Base-by-base conservation (phyloP, 2,329 filamentous ascomycete species). In the Juglanconis oblonga region DNA sequence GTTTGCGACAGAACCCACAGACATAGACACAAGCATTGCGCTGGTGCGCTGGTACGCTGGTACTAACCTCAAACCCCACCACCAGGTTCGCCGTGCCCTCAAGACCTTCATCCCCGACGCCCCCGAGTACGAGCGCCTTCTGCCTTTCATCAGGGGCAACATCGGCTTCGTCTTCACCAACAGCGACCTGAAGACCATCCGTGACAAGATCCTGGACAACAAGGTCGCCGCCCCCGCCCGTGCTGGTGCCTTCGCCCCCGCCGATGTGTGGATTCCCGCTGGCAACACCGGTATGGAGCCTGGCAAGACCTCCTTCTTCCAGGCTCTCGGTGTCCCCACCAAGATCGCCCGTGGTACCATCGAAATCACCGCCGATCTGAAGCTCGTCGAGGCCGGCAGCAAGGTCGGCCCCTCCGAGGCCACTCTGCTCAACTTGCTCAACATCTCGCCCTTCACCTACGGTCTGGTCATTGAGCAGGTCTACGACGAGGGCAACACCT, bases 341-440 rank as follows among this genome's bases (percentile, higher is more conserved):
- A 99, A 99, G 92, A 99, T 99, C 83, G 95, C 95, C 78, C 95
- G 95, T 96, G 96, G 95, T 96, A 99, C 95, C 83, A 99, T 99
- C 83, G 95, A 99, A 91, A 99, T 99, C 77, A 97, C 93, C 67
- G 85, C 88, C 73, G 95, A 99, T 77, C 86, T 99, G 73, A 98
- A 97, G 91, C 91, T 99, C 79, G 90, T 98, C 75, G 92, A 97
- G 85, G 87, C 91, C 68, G 88, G 88, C 71, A 84, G 60, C 85
- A 98, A 97, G 87, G 96, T 99, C 85, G 95, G 96, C 80, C 89
- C 95, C 76, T 99, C 95, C 77, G 95, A 99, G 87, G 95, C 95
- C 70, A 97, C 94, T 75, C 87, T 99, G 70, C 89, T 99, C 74
- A 99, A 99, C 91, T 91, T 99, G 94, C 83, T 99, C 78, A 98